Evolutionary conservation across 371 early-diverging fungal genomes (phyloP), one percentile per base, ranked within the genome.

Genomic region (Synchytrium microbalum): DNA sequence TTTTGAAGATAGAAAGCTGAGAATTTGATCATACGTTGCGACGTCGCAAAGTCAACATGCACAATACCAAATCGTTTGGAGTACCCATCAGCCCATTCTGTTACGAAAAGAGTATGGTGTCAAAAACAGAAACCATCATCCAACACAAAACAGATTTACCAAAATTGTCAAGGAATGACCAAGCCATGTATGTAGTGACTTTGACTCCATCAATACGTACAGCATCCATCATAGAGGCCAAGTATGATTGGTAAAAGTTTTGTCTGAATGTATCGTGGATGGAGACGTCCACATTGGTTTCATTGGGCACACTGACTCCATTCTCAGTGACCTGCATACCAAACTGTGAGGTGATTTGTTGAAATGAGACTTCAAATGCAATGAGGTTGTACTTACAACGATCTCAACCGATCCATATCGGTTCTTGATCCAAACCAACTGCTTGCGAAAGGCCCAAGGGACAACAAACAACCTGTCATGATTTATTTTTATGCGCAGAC

Each of bases 281-380:
- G n/a, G n/a, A n/a, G n/a, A n/a, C n/a, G n/a, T n/a, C n/a, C n/a
- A n/a, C n/a, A n/a, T 26, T 23, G 32, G 62, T 54, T 58, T 76
- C 71, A 19, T 56, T 38, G 19, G 67, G 28, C 24, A 30, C 60
- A 10, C 67, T 67, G 66, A 46, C 65, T 29, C 77, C 77, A 57
- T 72, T 69, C 61, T 76, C 77, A 19, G 77, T 73, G 23, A 76
- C 54, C 25, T 61, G 53, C 32, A 76, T 64, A 38, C 32, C 64
- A n/a, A 64, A 64, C 38, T 65, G n/a, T n/a, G n/a, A n/a, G n/a
- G n/a, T n/a, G n/a, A n/a, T n/a, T n/a, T n/a, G n/a, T n/a, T n/a
- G n/a, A n/a, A n/a, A n/a, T n/a, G n/a, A n/a, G n/a, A n/a, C n/a
- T n/a, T n/a, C n/a, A 24, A 33, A n/a, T n/a, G n/a, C n/a, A n/a